A percentile compares a stretch with the other conserved stretches of the same genome.
Conservation (phyloP, 2,329 filamentous ascomycete species). For the Trichoderma breve region DNA sequence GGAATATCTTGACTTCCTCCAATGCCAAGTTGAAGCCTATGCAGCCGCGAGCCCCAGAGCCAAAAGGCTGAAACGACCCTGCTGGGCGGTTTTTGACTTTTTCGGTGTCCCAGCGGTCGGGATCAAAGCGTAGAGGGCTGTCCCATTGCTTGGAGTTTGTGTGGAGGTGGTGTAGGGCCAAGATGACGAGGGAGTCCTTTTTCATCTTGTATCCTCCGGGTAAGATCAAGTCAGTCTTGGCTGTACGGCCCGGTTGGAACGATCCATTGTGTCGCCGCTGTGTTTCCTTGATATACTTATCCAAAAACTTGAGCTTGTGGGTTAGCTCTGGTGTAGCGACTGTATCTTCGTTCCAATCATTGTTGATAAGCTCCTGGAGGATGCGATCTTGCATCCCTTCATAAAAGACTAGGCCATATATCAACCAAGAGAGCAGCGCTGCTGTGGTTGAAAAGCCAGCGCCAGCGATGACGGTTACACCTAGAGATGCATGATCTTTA, state of each 20-base stretch:
- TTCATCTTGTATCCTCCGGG: constrained; percentile 59
- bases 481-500: constrained; percentile 28
- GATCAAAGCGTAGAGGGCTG: constrained; percentile 56
- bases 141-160: constrained; percentile 57
- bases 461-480: constrained; percentile 50
- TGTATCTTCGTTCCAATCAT: constrained; percentile 43
- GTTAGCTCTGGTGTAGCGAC: constrained; percentile 48
- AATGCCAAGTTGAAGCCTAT: constrained; percentile 65
- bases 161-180: constrained; percentile 49
- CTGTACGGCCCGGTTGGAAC: constrained; percentile 58
- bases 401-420: constrained; percentile 54
- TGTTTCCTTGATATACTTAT: constrained; percentile 60
- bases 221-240: constrained; percentile 54
- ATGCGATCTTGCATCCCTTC: constrained; percentile 55
- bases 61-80: constrained; percentile 58
- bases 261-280: constrained; percentile 59
- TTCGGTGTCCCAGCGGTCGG: constrained; percentile 55
- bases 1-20: constrained; percentile 57
- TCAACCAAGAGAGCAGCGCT: constrained; percentile 56
- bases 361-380: constrained; percentile 56
- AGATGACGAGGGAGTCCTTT: constrained; percentile 51
- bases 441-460: constrained; percentile 62
- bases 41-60: constrained; percentile 54
- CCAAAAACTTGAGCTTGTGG: constrained; percentile 49
- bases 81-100: constrained; percentile 51